Percentiles rank a stretch among this genome's conserved stretches.
Conservation (phyloP, 768 basidiomycete species). For the Sporobolomyces pararoseus region DNA sequence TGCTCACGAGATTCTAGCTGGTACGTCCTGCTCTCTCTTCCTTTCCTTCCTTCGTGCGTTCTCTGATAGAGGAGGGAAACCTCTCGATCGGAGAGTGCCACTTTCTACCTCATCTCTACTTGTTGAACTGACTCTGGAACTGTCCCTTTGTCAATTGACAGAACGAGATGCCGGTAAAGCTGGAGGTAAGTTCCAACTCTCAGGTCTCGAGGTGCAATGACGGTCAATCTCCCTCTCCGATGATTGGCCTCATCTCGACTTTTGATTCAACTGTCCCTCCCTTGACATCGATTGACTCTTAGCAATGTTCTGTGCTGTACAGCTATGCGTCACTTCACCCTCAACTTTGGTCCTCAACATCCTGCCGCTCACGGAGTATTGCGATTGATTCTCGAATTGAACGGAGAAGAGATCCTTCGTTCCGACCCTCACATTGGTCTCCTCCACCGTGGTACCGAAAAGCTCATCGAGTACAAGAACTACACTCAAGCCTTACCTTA, state of each 20-base stretch:
- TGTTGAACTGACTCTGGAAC: not conserved
- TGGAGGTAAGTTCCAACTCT: conserved; percentile 4
- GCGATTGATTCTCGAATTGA: conserved; percentile 92
- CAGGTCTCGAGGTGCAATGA: not conserved
- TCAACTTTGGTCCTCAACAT: conserved; percentile 66
- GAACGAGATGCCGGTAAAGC: conserved; percentile 53
- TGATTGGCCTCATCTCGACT: not conserved
- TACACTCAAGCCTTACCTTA: conserved; percentile 97
- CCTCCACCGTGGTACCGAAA: conserved; percentile 95
- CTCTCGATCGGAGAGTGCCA: not conserved
- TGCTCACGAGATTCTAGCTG: conserved; percentile 69
- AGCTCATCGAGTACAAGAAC: conserved; percentile 97
- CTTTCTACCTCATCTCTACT: not conserved
- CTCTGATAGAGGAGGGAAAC: not conserved
- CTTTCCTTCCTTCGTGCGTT: not conserved
- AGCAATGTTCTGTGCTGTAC: conserved; percentile 45
- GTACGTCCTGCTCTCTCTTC: not conserved
- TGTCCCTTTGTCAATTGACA: not conserved
- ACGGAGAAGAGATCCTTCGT: conserved; percentile 79
- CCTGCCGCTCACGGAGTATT: conserved; percentile 98
- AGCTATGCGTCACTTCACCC: conserved; percentile 81
- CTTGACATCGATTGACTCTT: conserved; percentile 48
- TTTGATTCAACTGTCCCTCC: not conserved
- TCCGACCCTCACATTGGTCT: conserved; percentile 72
- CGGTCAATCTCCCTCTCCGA: not conserved